A percentile compares a stretch with the other conserved stretches of the same genome.
Conservation (phyloP, 2,329 filamentous ascomycete species). For the Scedosporium aurantiacum region DNA sequence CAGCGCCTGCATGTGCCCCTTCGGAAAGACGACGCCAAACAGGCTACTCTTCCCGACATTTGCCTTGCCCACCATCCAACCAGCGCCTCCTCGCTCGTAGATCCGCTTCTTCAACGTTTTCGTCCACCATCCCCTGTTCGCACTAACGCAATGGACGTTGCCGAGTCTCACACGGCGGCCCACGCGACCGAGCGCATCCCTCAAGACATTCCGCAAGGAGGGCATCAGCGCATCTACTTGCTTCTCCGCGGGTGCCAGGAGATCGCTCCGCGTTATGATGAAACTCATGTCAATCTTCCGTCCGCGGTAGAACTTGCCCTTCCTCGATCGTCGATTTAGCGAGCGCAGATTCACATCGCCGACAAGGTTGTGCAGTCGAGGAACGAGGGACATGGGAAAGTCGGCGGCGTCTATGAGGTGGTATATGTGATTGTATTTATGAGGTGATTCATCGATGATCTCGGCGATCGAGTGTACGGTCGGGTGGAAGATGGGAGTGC, state of each 20-base stretch:
- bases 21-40: constrained; percentile 80
- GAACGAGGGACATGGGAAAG: constrained; percentile 87
- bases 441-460: constrained; percentile 78
- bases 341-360: constrained; percentile 64
- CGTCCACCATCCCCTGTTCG: constrained; percentile 85
- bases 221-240: constrained; percentile 82
- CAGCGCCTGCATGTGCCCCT: constrained; percentile 29
- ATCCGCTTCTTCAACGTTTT: constrained; percentile 77
- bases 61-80: constrained; percentile 96
- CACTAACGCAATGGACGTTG: constrained; percentile 77
- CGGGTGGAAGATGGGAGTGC: constrained; percentile 64
- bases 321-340: constrained; percentile 65
- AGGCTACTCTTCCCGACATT: constrained; percentile 95
- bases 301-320: constrained; percentile 53
- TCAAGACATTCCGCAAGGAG: constrained; percentile 65
- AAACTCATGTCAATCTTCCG: constrained; percentile 74
- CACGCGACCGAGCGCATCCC: constrained; percentile 59
- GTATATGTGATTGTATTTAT: constrained; percentile 88
- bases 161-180: constrained; percentile 69
- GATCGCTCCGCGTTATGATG: constrained; percentile 78
- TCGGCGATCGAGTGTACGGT: constrained; percentile 69
- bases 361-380: constrained; percentile 60
- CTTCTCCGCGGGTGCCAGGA: constrained; percentile 72
- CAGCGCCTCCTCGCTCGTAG: constrained; percentile 69
- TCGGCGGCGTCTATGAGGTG: constrained; percentile 92